Evolutionary conservation across 805 yeast species (phyloP).

Genomic region (Starmera quercuum): DNA sequence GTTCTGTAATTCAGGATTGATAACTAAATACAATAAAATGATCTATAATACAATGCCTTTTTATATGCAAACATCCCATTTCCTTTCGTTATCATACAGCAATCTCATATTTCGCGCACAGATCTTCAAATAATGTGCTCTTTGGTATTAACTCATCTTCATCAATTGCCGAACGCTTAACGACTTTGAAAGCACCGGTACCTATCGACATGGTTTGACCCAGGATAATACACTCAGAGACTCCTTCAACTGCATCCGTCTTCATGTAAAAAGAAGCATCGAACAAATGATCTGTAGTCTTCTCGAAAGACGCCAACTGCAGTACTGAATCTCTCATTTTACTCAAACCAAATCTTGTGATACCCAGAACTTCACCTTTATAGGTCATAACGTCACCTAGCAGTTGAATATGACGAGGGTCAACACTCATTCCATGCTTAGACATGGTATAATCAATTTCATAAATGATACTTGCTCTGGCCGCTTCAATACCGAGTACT

Average conservation of each 20-base stretch:
- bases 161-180: constrained; percentile 44
- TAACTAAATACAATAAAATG: too few species aligned
- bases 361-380: constrained; percentile 97
- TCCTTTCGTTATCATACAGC: not conserved
- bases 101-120: constrained; percentile 13
- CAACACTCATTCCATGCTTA: constrained; percentile 99
- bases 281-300: constrained; percentile 95
- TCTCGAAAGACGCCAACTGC: constrained; percentile 95
- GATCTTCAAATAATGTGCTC: constrained; percentile 39
- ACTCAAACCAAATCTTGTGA: constrained; percentile 94
- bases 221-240: constrained; percentile 91
- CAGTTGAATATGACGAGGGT: constrained; percentile 97
- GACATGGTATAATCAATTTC: constrained; percentile 98
- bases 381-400: constrained; percentile 98
- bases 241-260: constrained; percentile 93
- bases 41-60: too few species aligned
- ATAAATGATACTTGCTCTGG: constrained; percentile 82
- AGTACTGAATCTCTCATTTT: constrained; percentile 98
- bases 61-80: too few species aligned
- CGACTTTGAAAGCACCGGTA: constrained; percentile 91
- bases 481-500: constrained; percentile 97
- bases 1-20: too few species aligned
- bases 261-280: constrained; percentile 99
- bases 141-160: constrained; percentile 35
- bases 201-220: constrained; percentile 98